Percentiles rank a stretch among this genome's conserved stretches.
Evolutionary conservation across 2,329 filamentous ascomycete species (phyloP).

Genomic region (Sarocladium kiliense): DNA sequence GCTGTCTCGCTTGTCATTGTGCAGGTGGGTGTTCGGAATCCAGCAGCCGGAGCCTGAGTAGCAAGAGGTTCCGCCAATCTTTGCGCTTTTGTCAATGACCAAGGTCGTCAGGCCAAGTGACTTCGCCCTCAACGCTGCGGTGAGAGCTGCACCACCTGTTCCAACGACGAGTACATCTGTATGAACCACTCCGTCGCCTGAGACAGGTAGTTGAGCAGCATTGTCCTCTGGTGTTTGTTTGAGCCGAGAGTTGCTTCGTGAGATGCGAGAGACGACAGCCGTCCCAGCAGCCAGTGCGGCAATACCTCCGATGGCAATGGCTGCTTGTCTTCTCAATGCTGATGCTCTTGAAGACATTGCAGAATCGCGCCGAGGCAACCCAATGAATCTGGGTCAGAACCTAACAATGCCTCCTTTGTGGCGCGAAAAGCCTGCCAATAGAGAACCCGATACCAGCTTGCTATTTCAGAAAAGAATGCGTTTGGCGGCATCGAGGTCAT

Average conservation of each 20-base stretch:
- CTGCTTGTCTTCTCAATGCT: neutral
- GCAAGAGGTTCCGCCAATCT: slow-evolving; percentile 27
- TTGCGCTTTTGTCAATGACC: slow-evolving; percentile 26
- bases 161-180: slow-evolving; percentile 23
- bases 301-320: neutral
- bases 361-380: neutral
- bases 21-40: slow-evolving; percentile 26
- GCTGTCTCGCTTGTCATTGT: slow-evolving; percentile 18
- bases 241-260: neutral
- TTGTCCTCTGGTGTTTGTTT: slow-evolving; percentile 4
- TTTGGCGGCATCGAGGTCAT: neutral
- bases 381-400: no score
- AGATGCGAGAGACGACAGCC: neutral
- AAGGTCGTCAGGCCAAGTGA: slow-evolving; percentile 18
- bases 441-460: no score
- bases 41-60: slow-evolving; percentile 29
- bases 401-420: no score
- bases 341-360: neutral
- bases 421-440: no score
- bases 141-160: slow-evolving; percentile 24
- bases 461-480: no score
- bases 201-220: neutral
- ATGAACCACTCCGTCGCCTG: neutral
- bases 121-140: slow-evolving; percentile 23
- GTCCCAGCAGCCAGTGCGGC: neutral